A percentile compares a stretch with the other conserved stretches of the same genome.
phyloP scores from a whole-genome alignment of 805 yeast species.

The Cyberlindnera americana region DNA sequence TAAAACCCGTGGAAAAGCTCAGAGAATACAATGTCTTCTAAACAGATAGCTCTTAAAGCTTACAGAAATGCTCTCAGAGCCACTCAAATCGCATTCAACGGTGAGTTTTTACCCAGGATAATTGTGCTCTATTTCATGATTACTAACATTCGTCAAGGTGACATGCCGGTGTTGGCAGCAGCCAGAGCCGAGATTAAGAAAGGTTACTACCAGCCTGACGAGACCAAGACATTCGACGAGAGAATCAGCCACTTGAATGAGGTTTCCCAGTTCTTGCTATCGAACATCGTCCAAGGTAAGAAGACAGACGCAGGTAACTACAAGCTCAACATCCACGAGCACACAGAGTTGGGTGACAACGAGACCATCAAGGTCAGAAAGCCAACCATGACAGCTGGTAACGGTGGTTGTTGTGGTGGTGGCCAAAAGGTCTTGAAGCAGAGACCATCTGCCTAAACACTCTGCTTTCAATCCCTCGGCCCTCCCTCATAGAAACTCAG shows the following conservation, averaged over 20 bases:
- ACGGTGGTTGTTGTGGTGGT: conserved; percentile 38
- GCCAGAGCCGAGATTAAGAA: conserved; percentile 58
- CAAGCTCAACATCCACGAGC: conserved; percentile 66
- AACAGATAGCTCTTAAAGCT: conserved; percentile 42
- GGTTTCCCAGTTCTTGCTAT: conserved; percentile 63
- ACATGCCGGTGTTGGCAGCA: conserved; percentile 44
- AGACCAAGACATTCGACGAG: conserved; percentile 43
- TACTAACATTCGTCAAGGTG: conserved; percentile 28
- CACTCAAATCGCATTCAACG: conserved; percentile 53
- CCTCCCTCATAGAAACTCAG: too few species aligned
- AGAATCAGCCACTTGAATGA: conserved; percentile 59
- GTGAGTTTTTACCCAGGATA: conserved; percentile 21
- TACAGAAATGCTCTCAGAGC: conserved; percentile 69
- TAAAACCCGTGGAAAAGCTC: too few species aligned
- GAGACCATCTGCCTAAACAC: conserved; percentile 6
- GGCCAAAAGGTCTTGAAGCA: conserved; percentile 17
- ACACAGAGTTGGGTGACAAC: conserved; percentile 90
- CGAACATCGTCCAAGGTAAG: conserved; percentile 85
- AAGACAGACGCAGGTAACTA: conserved; percentile 40
- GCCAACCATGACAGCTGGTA: conserved; percentile 57
- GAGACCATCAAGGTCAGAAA: conserved; percentile 62
- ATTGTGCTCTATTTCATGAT: too few species aligned
- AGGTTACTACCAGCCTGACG: conserved; percentile 50
- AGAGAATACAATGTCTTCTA: conserved; percentile 19
- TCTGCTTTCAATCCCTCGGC: background rate